phyloP scores from a whole-genome alignment of 1,139 yeast species.

The Yamadazyma blattariae region DNA sequence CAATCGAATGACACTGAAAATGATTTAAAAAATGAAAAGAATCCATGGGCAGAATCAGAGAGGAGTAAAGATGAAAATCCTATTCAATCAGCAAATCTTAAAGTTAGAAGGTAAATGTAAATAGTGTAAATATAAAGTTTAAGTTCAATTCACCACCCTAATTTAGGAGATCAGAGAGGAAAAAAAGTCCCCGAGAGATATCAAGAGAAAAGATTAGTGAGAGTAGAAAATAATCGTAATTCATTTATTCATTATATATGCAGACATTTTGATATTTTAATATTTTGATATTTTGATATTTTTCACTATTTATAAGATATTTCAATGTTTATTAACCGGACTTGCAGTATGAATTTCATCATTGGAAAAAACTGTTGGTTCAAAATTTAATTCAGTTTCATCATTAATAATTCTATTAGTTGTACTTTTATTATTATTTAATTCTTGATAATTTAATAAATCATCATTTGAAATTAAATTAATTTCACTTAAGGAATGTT shows the following conservation, averaged over 20 bases:
- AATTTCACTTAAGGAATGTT: constrained; percentile 27
- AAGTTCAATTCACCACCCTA: no score
- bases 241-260: no score
- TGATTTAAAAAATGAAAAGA: constrained; percentile 3
- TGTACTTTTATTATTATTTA: constrained; percentile 4
- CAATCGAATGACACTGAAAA: not conserved
- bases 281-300: no score
- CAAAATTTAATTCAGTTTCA: constrained; percentile 32
- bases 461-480: constrained; percentile 38
- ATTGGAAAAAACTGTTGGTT: constrained; percentile 39
- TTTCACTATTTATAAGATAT: no score
- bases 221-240: no score
- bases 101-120: constrained; percentile 2
- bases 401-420: constrained; percentile 13
- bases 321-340: constrained; percentile 21
- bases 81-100: constrained; percentile 27
- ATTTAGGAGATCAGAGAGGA: no score
- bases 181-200: no score
- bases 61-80: constrained; percentile 26
- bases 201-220: no score
- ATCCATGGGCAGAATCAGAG: constrained; percentile 42
- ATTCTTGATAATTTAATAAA: constrained; percentile 20
- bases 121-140: constrained; percentile 1
- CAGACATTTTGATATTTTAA: no score
- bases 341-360: constrained; percentile 47